phyloP scores from a whole-genome alignment of 2,329 filamentous ascomycete genomes.

The Stagonosporopsis vannaccii region DNA sequence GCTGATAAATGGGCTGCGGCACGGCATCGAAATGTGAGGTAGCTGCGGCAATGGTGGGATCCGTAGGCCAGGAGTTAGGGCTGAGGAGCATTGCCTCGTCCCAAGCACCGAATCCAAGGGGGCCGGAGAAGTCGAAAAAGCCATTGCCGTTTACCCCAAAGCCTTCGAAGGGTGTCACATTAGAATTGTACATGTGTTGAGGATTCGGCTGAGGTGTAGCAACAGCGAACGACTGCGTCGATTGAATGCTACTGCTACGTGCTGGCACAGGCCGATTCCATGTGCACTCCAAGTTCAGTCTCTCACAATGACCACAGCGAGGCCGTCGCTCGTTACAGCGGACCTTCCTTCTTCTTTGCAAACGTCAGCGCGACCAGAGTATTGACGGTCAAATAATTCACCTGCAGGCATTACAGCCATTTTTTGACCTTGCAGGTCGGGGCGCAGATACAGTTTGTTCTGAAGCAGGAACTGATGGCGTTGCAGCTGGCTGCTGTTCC shows the following conservation, averaged over 20 bases:
- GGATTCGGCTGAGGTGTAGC: conserved; percentile 23
- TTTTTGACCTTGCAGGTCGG: conserved; percentile 41
- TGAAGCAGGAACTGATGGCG: conserved; percentile 17
- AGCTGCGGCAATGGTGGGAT: conserved; percentile 23
- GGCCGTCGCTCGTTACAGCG: conserved; percentile 63
- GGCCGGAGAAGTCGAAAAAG: conserved; percentile 41
- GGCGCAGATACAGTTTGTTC: conserved; percentile 23
- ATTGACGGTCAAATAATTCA: conserved; percentile 7
- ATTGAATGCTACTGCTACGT: conserved; percentile 26
- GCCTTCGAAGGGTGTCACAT: conserved; percentile 25
- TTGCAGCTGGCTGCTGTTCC: conserved; percentile 22
- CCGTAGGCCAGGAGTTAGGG: conserved; percentile 41
- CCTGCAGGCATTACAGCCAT: conserved; percentile 44
- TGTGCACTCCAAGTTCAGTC: conserved; percentile 61
- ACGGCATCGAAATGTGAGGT: conserved; percentile 25
- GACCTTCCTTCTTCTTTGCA: conserved; percentile 59
- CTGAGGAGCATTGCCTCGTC: conserved; percentile 44
- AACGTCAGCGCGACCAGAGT: conserved; percentile 14
- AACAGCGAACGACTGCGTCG: conserved; percentile 27
- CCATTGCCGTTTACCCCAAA: conserved; percentile 26
- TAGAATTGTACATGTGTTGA: conserved; percentile 22
- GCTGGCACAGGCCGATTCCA: conserved; percentile 51
- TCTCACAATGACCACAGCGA: conserved; percentile 61
- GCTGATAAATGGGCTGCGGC: conserved; percentile 31
- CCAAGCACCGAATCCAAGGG: conserved; percentile 38